Percentiles rank a stretch among this genome's conserved stretches.
These are phyloP conservation scores for Proteromonas lacertae DNA, from an alignment of 352 stramenopile genomes.

Conservation along the genomic window DNA sequence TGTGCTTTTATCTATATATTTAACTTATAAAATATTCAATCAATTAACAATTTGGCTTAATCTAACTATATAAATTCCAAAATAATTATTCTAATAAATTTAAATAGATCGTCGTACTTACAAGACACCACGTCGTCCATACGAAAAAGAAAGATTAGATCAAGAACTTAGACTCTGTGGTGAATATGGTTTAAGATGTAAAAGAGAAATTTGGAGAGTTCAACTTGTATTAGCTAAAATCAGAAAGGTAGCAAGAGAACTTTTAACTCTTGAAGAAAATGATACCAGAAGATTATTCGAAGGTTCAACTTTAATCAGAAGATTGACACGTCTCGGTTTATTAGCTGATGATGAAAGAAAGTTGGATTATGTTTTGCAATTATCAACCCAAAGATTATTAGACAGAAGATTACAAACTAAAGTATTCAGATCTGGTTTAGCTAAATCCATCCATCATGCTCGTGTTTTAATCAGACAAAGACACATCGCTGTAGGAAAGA, in stretches of 20 bases:
- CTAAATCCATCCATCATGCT: constrained; percentile 97
- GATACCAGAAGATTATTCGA: constrained; percentile 96
- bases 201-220: constrained; percentile 97
- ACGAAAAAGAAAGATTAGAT: constrained; percentile 97
- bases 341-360: constrained; percentile 84
- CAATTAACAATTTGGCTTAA: too few relatives aligned
- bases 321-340: constrained; percentile 78
- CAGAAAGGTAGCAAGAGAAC: constrained; percentile 55
- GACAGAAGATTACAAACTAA: constrained; percentile 91
- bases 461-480: constrained; percentile 93
- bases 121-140: constrained; percentile 86
- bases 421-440: constrained; percentile 91
- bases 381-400: constrained; percentile 93
- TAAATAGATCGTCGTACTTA: constrained; percentile 69
- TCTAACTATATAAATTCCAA: too few relatives aligned
- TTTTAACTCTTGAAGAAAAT: constrained; percentile 85
- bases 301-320: constrained; percentile 72
- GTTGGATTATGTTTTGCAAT: constrained; percentile 82
- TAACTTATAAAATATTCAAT: too few relatives aligned
- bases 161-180: constrained; percentile 87
- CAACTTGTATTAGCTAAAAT: constrained; percentile 96
- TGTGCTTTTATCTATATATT: too few relatives aligned
- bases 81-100: background rate
- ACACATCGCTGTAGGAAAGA: constrained; percentile 93
- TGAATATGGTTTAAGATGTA: constrained; percentile 96